Evolutionary conservation across 2,329 filamentous ascomycete genomes (phyloP), one percentile per base, ranked within the genome.

Genomic region (Aspergillus unguis): DNA sequence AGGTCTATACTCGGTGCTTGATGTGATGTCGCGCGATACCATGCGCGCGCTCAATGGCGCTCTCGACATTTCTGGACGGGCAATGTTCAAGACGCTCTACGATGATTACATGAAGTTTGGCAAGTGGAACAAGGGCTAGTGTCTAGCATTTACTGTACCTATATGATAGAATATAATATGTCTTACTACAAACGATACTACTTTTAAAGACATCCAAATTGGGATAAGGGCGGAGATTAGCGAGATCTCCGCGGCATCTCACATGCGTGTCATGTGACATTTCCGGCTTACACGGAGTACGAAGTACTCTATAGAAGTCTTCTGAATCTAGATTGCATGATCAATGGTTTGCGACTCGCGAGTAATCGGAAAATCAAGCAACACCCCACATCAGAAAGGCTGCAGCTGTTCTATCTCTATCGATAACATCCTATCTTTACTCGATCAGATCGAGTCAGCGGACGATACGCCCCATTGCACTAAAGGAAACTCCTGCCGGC

Each of bases 51-150:
- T 82, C 64, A 81, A 80, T 62, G 73, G 77, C 1, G 75, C 71
- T 1, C 71, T 82, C 71, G 79, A 79, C 59, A 72, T 73, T 25
- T 78, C 75, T 41, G 73, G 77, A 54, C 70, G 80, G 41, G 78
- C 77, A 2, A 73, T 83, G 28, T 76, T 81, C 65, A 77, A 79
- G 63, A 69, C 69, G 4, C 63, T 82, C 32, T 81, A 81, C 60
- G 77, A 79, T 44, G 79, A 82, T 52, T 83, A 75, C 60, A 60
- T 71, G 47, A 68, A 65, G 54, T 76, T 73, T 61, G 76, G 76
- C 38, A 75, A 70, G 59, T 77, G 76, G 75, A 73, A 76, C 54
- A 72, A 75, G 62, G 71, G 63, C 37, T 77, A 65, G 58, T 53
- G 32, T 23, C 25, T 17, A 17, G 17, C 17, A 17, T 17, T 17